A percentile compares a stretch with the other conserved stretches of the same genome.
phyloP scores from a whole-genome alignment of 129 eudicot species.

The Logfia minima region DNA sequence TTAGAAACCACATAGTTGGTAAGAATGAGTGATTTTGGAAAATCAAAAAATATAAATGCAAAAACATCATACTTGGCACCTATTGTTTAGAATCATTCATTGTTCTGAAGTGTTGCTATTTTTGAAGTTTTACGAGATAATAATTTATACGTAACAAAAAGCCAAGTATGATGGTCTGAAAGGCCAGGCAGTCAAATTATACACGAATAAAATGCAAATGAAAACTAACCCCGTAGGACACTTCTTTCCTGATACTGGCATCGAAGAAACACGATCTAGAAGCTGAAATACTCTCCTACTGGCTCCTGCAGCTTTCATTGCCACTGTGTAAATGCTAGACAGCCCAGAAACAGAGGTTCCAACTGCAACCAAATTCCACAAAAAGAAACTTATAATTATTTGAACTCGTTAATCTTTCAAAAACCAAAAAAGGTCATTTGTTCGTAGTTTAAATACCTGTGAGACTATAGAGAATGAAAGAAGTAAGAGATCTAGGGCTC shows the following conservation, averaged over 20 bases:
- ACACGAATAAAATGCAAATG: neutral
- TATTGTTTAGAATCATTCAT: neutral
- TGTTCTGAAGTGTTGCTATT: neutral
- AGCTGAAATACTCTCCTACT: conserved; percentile 95
- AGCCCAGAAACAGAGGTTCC: conserved; percentile 80
- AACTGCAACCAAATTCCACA: conserved; percentile 50
- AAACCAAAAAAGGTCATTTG: neutral
- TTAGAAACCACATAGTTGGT: neutral
- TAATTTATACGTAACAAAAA: neutral
- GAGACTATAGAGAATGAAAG: conserved; percentile 93
- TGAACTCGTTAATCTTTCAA: conserved; percentile 15
- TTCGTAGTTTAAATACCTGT: conserved; percentile 49
- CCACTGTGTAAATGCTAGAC: conserved; percentile 78
- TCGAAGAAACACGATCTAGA: conserved; percentile 81
- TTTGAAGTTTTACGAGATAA: neutral
- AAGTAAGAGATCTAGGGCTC: conserved; percentile 80
- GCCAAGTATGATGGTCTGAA: neutral
- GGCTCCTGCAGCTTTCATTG: conserved; percentile 98
- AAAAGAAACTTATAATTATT: neutral
- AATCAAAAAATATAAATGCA: neutral
- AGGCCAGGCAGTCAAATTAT: neutral
- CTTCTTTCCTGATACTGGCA: conserved; percentile 76
- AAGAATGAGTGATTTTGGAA: neutral
- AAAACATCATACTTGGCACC: neutral
- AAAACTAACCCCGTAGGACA: conserved; percentile 85